A percentile compares a stretch with the other conserved stretches of the same genome.
These are phyloP conservation scores for Rosellinia necatrix DNA, from an alignment of 2,329 filamentous ascomycete genomes.

Conservation along the genomic window DNA sequence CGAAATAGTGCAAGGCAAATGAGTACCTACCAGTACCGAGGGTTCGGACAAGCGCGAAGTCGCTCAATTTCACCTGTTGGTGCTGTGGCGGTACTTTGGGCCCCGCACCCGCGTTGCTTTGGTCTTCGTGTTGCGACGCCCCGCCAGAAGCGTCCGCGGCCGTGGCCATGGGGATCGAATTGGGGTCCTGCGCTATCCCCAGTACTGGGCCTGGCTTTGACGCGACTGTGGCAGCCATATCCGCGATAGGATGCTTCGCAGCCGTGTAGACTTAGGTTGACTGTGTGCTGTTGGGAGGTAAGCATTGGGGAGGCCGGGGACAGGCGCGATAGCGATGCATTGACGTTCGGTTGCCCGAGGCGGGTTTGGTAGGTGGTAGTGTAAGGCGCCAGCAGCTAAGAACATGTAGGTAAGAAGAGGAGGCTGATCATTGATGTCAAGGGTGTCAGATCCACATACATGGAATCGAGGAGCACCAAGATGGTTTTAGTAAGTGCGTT, in stretches of 20 bases:
- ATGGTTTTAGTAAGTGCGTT: too few relatives aligned
- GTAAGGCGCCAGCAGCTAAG: slow-evolving; percentile 10
- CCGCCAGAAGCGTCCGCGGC: slow-evolving; percentile 29
- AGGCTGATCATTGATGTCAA: slow-evolving; percentile 22
- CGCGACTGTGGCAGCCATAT: slow-evolving; percentile 43
- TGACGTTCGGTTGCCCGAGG: slow-evolving; percentile 10
- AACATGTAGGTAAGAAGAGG: not conserved
- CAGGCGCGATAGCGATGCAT: slow-evolving; percentile 22
- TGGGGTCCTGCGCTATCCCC: slow-evolving; percentile 33
- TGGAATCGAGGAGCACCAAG: slow-evolving; percentile 17
- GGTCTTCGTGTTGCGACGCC: slow-evolving; percentile 22
- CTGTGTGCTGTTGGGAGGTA: slow-evolving; percentile 21
- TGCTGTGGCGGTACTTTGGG: slow-evolving; percentile 39
- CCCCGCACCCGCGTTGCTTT: slow-evolving; percentile 30
- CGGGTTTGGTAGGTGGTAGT: slow-evolving; percentile 6
- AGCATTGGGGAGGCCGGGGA: slow-evolving; percentile 24
- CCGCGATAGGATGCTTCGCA: slow-evolving; percentile 26
- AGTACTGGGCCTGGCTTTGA: slow-evolving; percentile 32
- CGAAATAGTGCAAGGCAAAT: not conserved
- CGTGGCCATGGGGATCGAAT: slow-evolving; percentile 27
- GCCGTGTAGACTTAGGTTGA: slow-evolving; percentile 12
- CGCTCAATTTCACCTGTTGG: slow-evolving; percentile 51
- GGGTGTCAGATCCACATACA: slow-evolving; percentile 26
- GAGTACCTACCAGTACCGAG: slow-evolving; percentile 68
- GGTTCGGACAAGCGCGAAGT: slow-evolving; percentile 76